phyloP scores from a whole-genome alignment of 305 asterid genomes.

The Striga hermonthica region DNA sequence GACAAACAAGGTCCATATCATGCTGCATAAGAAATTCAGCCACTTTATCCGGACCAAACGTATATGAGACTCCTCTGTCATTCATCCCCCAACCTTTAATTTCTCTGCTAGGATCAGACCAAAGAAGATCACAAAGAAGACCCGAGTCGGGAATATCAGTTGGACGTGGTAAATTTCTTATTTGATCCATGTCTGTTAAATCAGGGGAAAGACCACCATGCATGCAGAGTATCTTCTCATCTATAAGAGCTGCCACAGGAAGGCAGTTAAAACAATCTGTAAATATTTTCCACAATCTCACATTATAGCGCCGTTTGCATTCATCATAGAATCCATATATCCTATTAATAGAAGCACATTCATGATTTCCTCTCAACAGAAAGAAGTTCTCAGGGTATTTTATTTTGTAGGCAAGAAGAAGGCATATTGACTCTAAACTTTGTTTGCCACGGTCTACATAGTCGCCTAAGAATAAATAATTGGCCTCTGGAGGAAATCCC shows the following conservation, averaged over 20 bases:
- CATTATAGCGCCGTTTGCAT: constrained; percentile 40
- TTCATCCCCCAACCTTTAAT: constrained; percentile 44
- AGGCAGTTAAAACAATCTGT: constrained; percentile 38
- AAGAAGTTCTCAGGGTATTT: constrained; percentile 36
- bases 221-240: constrained; percentile 40
- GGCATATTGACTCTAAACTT: constrained; percentile 38
- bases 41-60: constrained; percentile 40
- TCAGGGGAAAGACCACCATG: constrained; percentile 44
- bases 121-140: constrained; percentile 39
- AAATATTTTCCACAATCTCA: constrained; percentile 41
- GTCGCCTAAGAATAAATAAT: constrained; percentile 39
- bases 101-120: constrained; percentile 44
- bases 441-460: constrained; percentile 41
- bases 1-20: constrained; percentile 39
- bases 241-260: constrained; percentile 39
- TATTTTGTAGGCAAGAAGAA: constrained; percentile 36
- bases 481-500: constrained; percentile 36
- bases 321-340: constrained; percentile 39
- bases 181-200: constrained; percentile 34
- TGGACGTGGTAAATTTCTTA: constrained; percentile 38
- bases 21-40: constrained; percentile 36
- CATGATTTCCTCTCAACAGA: constrained; percentile 35
- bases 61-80: constrained; percentile 41
- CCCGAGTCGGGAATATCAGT: constrained; percentile 40
- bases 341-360: constrained; percentile 38